Evolutionary conservation across 2,329 filamentous ascomycete genomes (phyloP), one percentile per base, ranked within the genome.

Genomic region (Fusarium palustre): DNA sequence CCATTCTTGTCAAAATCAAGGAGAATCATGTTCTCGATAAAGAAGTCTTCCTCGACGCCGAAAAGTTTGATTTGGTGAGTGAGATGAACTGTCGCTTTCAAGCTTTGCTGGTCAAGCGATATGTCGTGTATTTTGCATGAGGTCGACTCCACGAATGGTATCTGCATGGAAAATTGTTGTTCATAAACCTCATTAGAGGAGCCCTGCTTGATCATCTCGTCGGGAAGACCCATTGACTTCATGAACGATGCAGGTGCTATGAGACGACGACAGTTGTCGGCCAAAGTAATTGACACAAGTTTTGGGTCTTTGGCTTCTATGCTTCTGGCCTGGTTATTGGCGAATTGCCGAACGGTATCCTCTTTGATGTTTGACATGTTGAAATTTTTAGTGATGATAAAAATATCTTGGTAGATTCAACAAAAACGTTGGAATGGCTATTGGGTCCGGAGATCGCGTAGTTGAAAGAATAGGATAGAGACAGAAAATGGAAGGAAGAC

Each of bases 241-340:
- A 58, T 54, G 6, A 58, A 58, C 3, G 55, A 54, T 16, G 24
- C 22, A 15, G 55, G 55, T 1, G 24, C 47, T 3, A 58, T 43
- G 10, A 38, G 30, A 16, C 47, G 55, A 15, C 47, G 47, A 11
- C 55, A 58, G 12, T 53, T 30, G 18, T 43, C 38, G 13, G 55
- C n/a, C 2, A 58, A 13, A 4, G 31, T 58, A 10, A 6, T 39
- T 4, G 55, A 58, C 5, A 54, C 55, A 30, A 45, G 24, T 16
- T 54, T 54, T 2, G 55, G 38, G 24, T 58, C 24, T 45, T 43
- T 54, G 16, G 38, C 47, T 24, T 58, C 9, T 4, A 58, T 33
- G 9, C 24, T 25, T 12, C 22, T 34, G 3, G 55, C 55, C 4
- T 58, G 55, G 10, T 47, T 58, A 9, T 20, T 43, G n/a, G 38